A percentile compares a stretch with the other conserved stretches of the same genome.
These are phyloP conservation scores for Mychonastes homosphaera DNA, from an alignment of 139 green algal species.

Conservation along the genomic window DNA sequence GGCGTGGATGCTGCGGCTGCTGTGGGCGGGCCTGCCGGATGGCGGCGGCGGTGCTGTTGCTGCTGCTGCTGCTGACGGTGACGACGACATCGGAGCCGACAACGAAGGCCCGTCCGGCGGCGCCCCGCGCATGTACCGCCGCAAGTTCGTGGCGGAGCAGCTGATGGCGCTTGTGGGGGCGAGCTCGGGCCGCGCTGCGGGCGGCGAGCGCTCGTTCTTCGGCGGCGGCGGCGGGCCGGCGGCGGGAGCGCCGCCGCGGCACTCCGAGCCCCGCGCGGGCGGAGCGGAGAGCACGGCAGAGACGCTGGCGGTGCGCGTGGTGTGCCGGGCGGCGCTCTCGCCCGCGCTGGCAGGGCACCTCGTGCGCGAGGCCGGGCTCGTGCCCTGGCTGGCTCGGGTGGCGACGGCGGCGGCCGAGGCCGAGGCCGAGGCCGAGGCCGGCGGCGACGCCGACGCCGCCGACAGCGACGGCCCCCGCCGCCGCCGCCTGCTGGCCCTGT, in stretches of 20 bases:
- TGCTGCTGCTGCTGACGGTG: neutral
- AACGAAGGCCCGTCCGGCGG: constrained; percentile 16
- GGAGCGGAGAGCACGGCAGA: constrained; percentile 2
- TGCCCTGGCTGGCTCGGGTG: constrained; percentile 16
- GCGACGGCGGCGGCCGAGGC: neutral
- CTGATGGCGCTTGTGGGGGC: constrained; percentile 11
- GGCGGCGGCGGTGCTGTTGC: neutral
- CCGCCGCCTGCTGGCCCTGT: no score
- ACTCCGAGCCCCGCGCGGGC: neutral
- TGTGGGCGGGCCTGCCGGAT: constrained; percentile 35
- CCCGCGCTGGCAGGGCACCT: constrained; percentile 9
- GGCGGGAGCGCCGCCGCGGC: neutral
- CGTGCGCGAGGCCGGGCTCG: constrained; percentile 4
- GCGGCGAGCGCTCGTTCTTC: neutral
- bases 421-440: neutral
- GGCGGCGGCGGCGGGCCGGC: constrained; percentile 5
- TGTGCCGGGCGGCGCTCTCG: neutral
- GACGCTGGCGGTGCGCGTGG: neutral
- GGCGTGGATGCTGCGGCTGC: constrained; percentile 47
- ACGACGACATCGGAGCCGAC: neutral
- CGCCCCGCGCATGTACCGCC: constrained; percentile 14
- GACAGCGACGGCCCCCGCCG: neutral
- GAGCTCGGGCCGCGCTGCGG: neutral
- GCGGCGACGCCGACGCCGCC: neutral
- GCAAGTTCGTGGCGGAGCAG: constrained; percentile 21